These are phyloP conservation scores for Apiospora kogelbergensis DNA, from an alignment of 2,329 filamentous ascomycete species.

Conservation along the genomic window DNA sequence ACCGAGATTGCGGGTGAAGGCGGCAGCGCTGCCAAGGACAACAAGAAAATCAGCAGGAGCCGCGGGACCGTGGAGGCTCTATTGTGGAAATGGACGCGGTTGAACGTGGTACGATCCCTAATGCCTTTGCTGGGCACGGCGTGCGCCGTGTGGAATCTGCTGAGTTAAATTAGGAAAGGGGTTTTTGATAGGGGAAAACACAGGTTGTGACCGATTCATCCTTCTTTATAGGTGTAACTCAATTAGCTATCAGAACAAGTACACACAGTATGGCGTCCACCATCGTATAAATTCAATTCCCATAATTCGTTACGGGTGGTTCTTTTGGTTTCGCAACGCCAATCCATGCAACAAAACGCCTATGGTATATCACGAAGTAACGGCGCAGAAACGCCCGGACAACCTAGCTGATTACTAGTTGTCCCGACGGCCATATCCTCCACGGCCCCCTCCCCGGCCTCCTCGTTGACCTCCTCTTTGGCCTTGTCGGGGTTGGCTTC, in stretches of 20 bases:
- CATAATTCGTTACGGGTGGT: neutral
- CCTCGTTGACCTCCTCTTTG: neutral
- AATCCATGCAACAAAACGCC: constrained; percentile 10
- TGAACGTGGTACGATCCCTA: neutral
- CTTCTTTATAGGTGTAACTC: neutral
- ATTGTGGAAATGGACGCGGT: neutral
- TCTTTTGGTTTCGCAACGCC: constrained; percentile 9
- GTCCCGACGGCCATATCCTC: neutral
- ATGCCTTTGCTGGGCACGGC: neutral
- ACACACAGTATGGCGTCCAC: neutral
- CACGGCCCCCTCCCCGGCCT: neutral
- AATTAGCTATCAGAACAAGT: neutral
- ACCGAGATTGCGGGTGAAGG: neutral
- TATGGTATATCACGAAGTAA: constrained; percentile 10
- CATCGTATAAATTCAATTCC: neutral
- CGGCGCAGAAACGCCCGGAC: neutral
- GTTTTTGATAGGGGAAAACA: neutral
- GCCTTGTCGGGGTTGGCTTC: constrained; percentile 71
- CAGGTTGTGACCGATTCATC: neutral
- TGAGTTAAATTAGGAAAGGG: neutral
- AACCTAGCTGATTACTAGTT: neutral
- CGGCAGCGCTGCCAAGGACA: neutral
- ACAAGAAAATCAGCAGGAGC: neutral
- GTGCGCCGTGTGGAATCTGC: constrained; percentile 1
- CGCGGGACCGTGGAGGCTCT: neutral